phyloP scores from a whole-genome alignment of 768 basidiomycete species.

The Chalciporus pseudorubinellus region DNA sequence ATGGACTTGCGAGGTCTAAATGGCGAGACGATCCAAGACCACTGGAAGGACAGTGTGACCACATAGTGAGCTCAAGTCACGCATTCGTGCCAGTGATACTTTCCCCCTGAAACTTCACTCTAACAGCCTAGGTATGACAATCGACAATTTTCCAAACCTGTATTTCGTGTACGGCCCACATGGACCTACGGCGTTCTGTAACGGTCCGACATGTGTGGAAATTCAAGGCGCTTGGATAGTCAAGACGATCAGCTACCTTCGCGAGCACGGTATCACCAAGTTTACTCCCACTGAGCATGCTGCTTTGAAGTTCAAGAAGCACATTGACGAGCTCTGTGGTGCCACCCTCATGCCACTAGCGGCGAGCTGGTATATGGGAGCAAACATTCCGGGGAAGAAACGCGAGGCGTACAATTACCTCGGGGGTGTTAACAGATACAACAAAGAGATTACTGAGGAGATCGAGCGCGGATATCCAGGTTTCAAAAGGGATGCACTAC shows the following conservation, averaged over 20 bases:
- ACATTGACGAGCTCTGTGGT: not conserved
- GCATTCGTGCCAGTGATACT: not conserved
- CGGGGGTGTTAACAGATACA: not conserved
- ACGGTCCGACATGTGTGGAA: slow-evolving; percentile 4
- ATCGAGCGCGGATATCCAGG: slow-evolving; percentile 10
- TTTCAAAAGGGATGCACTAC: slow-evolving; percentile 4
- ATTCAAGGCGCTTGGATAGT: slow-evolving; percentile 9
- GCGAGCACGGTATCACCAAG: slow-evolving; percentile 12
- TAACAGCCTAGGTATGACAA: slow-evolving; percentile 13
- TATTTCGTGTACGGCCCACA: slow-evolving; percentile 12
- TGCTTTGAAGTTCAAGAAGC: slow-evolving; percentile 11
- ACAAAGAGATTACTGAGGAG: slow-evolving; percentile 4
- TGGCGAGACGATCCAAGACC: slow-evolving; percentile 12
- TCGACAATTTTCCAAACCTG: slow-evolving; percentile 16
- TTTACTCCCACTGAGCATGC: slow-evolving; percentile 9
- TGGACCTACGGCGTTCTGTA: slow-evolving; percentile 10
- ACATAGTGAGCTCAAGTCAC: slow-evolving; percentile 10
- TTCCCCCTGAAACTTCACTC: not conserved
- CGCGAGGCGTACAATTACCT: slow-evolving; percentile 7
- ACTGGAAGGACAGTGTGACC: slow-evolving; percentile 11
- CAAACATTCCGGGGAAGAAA: slow-evolving; percentile 12
- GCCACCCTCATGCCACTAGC: not conserved
- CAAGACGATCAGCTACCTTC: slow-evolving; percentile 9
- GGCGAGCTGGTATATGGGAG: slow-evolving; percentile 6
- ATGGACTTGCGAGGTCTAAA: slow-evolving; percentile 14